Base-by-base conservation (phyloP, 139 green algal genomes). In the Ettlia oleoabundans region DNA sequence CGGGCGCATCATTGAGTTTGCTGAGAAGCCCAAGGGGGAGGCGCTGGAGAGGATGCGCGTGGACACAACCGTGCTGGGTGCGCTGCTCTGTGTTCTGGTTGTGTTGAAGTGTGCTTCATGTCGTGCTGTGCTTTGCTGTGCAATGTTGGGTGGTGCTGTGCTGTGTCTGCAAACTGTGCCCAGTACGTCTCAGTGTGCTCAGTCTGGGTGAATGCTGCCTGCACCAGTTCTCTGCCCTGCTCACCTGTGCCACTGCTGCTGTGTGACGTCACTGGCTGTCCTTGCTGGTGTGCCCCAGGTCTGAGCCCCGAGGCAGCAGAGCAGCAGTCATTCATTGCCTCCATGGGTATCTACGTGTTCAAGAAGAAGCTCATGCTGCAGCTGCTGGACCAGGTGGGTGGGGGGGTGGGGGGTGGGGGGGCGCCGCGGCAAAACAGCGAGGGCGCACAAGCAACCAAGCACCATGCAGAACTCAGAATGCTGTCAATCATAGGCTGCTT, bases 281-380 rank as follows among this genome's bases (percentile, higher is more conserved):
- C 63, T 30, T 21, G 5, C 63, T 10, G n/a, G 18, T 30, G n/a
- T 30, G 13, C 26, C 63, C 65, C 85, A 91, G 93, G 91, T 19
- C 92, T 98, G 67, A 86, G 83, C 26, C 55, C 88, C 4, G 90
- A 92, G 65, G 90, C 95, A 71, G 95, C 95, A 1, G 41, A 86
- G 70, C 74, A 95, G 82, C 94, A 94, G 88, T 93, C 95, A 13
- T 99, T 94, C 95, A 99, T 99, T 70, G 97, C 97, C 2, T 97
- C 92, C 77, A 99, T 99, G 97, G 97, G 97, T 77, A 99, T 99
- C 91, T 99, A 99, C 83, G 95, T 99, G 35, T 99, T 99, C 94
- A 98, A 98, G 90, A 98, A 98, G 91, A 78, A 91, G 5, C 89
- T 95, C 24, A 90, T 80, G 73, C 73, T 80, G 35, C 52, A 80